A percentile compares a stretch with the other conserved stretches of the same genome.
Evolutionary conservation across 768 basidiomycete species (phyloP).

Genomic region (Tricholoma sp.): DNA sequence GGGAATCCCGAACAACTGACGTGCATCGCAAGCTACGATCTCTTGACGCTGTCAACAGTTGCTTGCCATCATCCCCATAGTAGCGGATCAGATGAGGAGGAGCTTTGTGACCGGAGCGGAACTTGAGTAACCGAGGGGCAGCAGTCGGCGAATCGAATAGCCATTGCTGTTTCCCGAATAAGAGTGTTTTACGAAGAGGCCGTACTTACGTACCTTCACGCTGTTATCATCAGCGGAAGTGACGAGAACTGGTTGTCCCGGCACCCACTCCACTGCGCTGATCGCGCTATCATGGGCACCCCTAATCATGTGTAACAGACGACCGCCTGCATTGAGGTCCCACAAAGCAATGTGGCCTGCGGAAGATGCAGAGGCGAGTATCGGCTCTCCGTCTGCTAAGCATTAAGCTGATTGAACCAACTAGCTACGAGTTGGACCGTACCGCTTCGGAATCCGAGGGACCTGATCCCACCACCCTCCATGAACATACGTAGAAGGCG

Average conservation of each 20-base stretch:
- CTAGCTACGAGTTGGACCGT: neutral
- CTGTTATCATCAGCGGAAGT: slow-evolving; percentile 93
- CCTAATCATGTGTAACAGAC: slow-evolving; percentile 76
- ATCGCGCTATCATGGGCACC: slow-evolving; percentile 89
- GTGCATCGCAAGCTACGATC: slow-evolving; percentile 89
- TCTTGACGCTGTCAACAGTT: slow-evolving; percentile 80
- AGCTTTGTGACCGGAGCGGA: slow-evolving; percentile 84
- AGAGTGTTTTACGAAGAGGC: neutral
- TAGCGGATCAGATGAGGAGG: slow-evolving; percentile 91
- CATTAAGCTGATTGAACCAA: slow-evolving; percentile 2
- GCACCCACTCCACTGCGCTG: slow-evolving; percentile 83
- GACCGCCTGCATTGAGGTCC: slow-evolving; percentile 83
- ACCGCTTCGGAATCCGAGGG: slow-evolving; percentile 87
- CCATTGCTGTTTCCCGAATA: slow-evolving; percentile 74
- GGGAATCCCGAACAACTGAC: slow-evolving; percentile 90
- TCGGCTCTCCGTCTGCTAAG: slow-evolving; percentile 72
- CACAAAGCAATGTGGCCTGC: slow-evolving; percentile 88
- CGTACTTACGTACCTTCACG: slow-evolving; percentile 61
- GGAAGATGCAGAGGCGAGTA: slow-evolving; percentile 84
- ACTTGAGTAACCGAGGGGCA: slow-evolving; percentile 84
- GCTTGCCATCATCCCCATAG: slow-evolving; percentile 97
- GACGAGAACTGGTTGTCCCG: slow-evolving; percentile 86
- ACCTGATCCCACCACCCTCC: slow-evolving; percentile 76
- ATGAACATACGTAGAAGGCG: slow-evolving; percentile 84
- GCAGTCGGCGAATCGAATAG: slow-evolving; percentile 88